Evolutionary conservation across 257 asterid genomes (phyloP).

Genomic region (Agastache rugosa): DNA sequence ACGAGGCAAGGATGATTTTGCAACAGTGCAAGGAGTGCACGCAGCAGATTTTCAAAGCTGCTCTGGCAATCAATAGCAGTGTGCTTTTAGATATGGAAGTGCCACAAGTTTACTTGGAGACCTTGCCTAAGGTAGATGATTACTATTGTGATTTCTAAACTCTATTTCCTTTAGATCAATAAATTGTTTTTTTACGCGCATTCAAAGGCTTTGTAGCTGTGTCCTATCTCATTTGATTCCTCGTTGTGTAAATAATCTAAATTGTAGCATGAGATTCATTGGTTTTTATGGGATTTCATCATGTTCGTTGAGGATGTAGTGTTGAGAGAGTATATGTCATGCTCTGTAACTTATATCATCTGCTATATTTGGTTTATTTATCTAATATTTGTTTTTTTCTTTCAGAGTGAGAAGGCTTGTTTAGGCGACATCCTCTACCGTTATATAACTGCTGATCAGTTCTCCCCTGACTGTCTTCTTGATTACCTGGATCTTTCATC

Average conservation of each 20-base stretch:
- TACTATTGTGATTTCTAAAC: not conserved
- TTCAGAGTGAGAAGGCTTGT: constrained; percentile 87
- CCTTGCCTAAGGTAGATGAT: constrained; percentile 76
- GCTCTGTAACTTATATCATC: not conserved
- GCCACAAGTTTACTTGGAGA: constrained; percentile 73
- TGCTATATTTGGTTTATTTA: not conserved
- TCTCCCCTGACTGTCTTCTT: constrained; percentile 76
- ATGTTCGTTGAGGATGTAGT: not conserved
- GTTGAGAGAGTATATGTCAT: not conserved
- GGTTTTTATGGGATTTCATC: not conserved
- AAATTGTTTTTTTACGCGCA: not conserved
- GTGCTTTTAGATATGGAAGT: constrained; percentile 83
- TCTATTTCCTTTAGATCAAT: not conserved
- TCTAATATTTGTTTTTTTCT: constrained; percentile 10
- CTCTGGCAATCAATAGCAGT: constrained; percentile 71
- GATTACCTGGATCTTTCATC: constrained; percentile 81
- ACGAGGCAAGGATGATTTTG: constrained; percentile 61
- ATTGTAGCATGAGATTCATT: not conserved
- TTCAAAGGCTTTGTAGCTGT: constrained; percentile 1
- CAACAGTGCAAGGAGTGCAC: constrained; percentile 85
- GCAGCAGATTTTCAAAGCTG: constrained; percentile 82
- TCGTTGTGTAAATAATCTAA: not conserved
- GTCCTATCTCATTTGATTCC: not conserved
- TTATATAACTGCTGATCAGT: constrained; percentile 69
- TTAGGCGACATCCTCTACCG: constrained; percentile 77